These are phyloP conservation scores for Mycoemilia scoparia DNA, from an alignment of 192 early-diverging fungal species.

Conservation along the genomic window DNA sequence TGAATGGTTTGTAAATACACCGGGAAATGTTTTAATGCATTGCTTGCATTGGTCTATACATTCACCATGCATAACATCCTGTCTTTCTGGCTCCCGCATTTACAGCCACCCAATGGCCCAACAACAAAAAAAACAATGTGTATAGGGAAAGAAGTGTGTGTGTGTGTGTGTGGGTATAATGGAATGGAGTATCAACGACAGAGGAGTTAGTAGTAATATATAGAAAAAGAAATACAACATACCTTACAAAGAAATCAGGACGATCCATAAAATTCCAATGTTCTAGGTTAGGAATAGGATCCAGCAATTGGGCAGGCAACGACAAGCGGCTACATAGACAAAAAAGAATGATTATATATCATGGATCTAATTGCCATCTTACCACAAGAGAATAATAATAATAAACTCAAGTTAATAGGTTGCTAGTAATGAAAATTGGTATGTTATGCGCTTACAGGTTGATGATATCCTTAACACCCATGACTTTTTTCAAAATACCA, in stretches of 20 bases:
- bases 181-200: no score
- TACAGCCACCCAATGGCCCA: no score
- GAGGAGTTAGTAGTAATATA: no score
- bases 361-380: background rate
- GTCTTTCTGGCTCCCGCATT: no score
- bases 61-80: no score
- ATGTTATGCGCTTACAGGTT: slow-evolving; percentile 21
- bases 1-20: no score
- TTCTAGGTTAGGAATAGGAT: slow-evolving; percentile 56
- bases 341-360: background rate
- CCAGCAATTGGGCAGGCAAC: slow-evolving; percentile 48
- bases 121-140: no score
- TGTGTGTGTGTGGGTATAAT: no score
- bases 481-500: slow-evolving; percentile 38
- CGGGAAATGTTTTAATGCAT: no score
- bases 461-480: slow-evolving; percentile 49
- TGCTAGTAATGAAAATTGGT: background rate
- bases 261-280: slow-evolving; percentile 65
- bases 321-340: slow-evolving; percentile 36
- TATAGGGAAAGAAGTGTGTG: no score
- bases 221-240: slow-evolving; percentile 8
- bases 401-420: slow-evolving; percentile 1
- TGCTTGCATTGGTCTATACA: no score
- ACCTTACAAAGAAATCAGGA: slow-evolving; percentile 44
- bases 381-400: background rate